These are phyloP conservation scores for Russula foetens DNA, from an alignment of 768 basidiomycete genomes.

Conservation along the genomic window DNA sequence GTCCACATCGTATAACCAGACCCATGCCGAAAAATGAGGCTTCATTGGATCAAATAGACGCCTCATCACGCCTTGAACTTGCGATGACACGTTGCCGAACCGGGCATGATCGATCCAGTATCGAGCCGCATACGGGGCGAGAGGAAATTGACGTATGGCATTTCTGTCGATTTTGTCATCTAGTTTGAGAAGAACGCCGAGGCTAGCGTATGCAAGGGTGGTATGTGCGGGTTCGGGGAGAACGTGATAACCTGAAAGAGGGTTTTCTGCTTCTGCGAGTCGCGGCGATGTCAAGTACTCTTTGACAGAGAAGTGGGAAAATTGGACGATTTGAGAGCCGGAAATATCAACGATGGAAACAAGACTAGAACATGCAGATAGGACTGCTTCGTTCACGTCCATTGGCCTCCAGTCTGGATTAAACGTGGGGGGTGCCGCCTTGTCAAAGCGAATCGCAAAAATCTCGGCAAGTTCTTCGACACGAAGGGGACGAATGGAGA, in stretches of 20 bases:
- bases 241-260: background rate
- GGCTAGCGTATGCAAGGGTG: no score
- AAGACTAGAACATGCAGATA: background rate
- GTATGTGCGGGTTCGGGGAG: background rate
- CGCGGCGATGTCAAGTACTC: background rate
- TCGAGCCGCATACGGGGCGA: background rate
- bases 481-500: no score
- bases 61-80: background rate
- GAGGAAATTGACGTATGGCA: background rate
- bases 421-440: background rate
- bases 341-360: background rate
- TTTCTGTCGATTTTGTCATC: background rate
- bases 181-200: no score
- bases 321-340: background rate
- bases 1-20: background rate
- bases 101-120: constrained; percentile 1
- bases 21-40: background rate
- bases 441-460: background rate
- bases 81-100: background rate
- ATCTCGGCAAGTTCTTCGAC: constrained; percentile 1
- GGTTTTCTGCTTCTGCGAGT: background rate
- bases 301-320: constrained; percentile 9
- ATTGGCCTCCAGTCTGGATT: background rate
- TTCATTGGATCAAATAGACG: background rate
- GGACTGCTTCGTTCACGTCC: background rate